A percentile compares a stretch with the other conserved stretches of the same genome.
These are phyloP conservation scores for Echites panduratus DNA, from an alignment of 257 asterid species.

Conservation along the genomic window DNA sequence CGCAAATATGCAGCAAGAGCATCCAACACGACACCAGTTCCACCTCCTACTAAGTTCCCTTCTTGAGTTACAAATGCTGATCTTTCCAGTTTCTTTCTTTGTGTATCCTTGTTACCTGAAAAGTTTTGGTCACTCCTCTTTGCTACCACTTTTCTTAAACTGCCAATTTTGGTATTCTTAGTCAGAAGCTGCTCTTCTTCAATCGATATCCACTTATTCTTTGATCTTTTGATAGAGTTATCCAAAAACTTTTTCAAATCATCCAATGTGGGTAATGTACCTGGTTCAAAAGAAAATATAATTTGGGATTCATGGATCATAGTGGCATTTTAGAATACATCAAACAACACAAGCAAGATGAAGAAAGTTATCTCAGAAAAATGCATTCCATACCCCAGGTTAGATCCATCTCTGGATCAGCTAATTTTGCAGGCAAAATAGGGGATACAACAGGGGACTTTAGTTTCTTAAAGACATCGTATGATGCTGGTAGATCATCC, in stretches of 20 bases:
- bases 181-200: conserved; percentile 31
- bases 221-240: conserved; percentile 24
- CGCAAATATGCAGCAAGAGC: conserved; percentile 87
- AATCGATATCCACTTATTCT: conserved; percentile 41
- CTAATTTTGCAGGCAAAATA: conserved; percentile 38
- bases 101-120: conserved; percentile 21
- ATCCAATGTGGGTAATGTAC: conserved; percentile 55
- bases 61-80: conserved; percentile 66
- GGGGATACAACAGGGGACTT: conserved; percentile 46
- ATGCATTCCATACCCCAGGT: conserved; percentile 51
- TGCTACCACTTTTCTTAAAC: conserved; percentile 21
- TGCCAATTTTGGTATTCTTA: conserved; percentile 10
- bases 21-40: conserved; percentile 59
- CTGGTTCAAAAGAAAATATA: conserved; percentile 29
- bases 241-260: conserved; percentile 43
- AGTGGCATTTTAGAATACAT: conserved; percentile 2
- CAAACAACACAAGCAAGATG: background rate
- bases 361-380: background rate
- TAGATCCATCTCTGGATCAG: conserved; percentile 32
- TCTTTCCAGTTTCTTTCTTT: conserved; percentile 47
- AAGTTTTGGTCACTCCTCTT: conserved; percentile 22
- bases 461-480: conserved; percentile 52
- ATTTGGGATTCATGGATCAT: background rate
- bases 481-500: conserved; percentile 57
- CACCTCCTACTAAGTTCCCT: conserved; percentile 75